Conservation (phyloP, 805 yeast species). For the Lipomyces sp. region DNA sequence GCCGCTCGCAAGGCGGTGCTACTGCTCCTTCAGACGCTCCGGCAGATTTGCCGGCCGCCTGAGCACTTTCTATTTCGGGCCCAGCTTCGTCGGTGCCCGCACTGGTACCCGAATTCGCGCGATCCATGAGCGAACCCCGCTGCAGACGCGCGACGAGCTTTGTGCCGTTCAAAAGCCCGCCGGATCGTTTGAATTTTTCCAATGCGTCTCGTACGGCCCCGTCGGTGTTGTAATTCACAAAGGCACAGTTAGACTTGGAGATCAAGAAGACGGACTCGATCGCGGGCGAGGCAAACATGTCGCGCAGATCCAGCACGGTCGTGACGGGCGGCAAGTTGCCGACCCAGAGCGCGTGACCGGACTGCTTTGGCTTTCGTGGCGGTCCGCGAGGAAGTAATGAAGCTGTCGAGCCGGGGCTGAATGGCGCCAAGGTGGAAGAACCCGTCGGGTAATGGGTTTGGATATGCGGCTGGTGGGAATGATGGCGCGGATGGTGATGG, state of each 20-base stretch:
- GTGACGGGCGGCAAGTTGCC: conserved; percentile 42
- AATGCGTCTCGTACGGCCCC: conserved; percentile 37
- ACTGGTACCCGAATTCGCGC: conserved; percentile 5
- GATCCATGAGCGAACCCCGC: conserved; percentile 26
- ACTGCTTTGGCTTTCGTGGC: conserved; percentile 42
- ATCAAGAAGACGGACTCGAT: conserved; percentile 42
- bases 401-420: not conserved
- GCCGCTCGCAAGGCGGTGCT: not conserved
- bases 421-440: not conserved
- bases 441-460: not conserved
- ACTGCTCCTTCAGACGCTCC: not conserved
- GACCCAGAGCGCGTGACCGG: conserved; percentile 48
- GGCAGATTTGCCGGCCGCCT: not conserved
- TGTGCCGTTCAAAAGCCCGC: conserved; percentile 37
- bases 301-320: conserved; percentile 39
- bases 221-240: conserved; percentile 39
- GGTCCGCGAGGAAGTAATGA: conserved; percentile 38
- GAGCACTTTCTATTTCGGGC: not conserved
- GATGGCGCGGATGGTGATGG: conserved; percentile 6
- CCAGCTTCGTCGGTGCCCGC: not conserved
- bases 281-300: conserved; percentile 40
- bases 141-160: conserved; percentile 36
- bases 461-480: conserved; percentile 4
- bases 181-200: conserved; percentile 32
- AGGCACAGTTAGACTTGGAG: conserved; percentile 44